phyloP scores from a whole-genome alignment of 306 rosid species.

The Notholithocarpus densiflorus region DNA sequence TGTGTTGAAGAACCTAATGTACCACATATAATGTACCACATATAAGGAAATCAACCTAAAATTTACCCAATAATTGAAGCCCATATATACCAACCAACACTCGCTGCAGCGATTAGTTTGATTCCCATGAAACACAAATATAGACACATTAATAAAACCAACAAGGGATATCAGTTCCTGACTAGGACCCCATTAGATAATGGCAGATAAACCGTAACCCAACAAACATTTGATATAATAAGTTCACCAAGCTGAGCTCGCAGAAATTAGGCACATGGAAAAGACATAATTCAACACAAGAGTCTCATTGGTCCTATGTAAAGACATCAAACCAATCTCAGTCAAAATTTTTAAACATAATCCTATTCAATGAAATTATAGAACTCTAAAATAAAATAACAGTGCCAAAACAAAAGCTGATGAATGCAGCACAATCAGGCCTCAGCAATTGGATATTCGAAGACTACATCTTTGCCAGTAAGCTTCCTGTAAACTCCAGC shows the following conservation, averaged over 20 bases:
- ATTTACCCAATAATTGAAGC: too few species aligned
- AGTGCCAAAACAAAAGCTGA: background rate
- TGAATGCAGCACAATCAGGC: conserved; percentile 17
- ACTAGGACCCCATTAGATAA: background rate
- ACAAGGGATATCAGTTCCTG: background rate
- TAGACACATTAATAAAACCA: background rate
- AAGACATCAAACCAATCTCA: background rate
- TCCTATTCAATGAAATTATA: background rate
- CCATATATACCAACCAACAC: too few species aligned
- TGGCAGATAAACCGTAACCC: background rate
- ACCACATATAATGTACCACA: too few species aligned
- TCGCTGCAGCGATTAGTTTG: too few species aligned
- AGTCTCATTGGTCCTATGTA: background rate
- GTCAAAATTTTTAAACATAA: conserved; percentile 23
- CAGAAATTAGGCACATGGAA: background rate
- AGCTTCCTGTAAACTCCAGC: conserved; percentile 64
- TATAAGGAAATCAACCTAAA: too few species aligned
- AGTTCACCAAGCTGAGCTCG: background rate
- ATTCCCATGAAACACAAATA: background rate
- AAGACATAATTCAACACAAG: background rate
- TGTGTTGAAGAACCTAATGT: too few species aligned
- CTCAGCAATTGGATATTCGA: conserved; percentile 51
- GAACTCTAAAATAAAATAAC: background rate
- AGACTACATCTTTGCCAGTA: conserved; percentile 52
- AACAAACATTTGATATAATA: background rate